Conservation (phyloP, 441 rosid species). For the Melastoma candidum region DNA sequence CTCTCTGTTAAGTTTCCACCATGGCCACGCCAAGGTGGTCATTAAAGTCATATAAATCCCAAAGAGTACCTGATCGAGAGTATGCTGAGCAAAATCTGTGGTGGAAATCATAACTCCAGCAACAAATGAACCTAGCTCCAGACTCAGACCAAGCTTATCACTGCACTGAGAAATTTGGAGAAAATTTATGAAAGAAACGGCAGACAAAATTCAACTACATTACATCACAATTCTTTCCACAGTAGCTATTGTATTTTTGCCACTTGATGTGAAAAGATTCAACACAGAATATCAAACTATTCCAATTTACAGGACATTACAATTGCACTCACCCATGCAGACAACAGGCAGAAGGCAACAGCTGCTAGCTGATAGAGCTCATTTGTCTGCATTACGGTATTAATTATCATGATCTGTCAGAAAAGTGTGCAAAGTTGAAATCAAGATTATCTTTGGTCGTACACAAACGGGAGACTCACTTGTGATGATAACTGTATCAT, state of each 20-base stretch:
- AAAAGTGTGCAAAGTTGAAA: neutral
- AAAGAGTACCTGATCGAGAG: conserved; percentile 78
- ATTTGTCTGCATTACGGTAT: conserved; percentile 54
- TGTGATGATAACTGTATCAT: conserved; percentile 95
- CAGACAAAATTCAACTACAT: conserved; percentile 1
- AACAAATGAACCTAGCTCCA: conserved; percentile 92
- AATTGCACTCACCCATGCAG: conserved; percentile 84
- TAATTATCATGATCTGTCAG: conserved; percentile 11
- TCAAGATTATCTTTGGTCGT: neutral
- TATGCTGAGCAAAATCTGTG: conserved; percentile 86
- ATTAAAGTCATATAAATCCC: too few species aligned
- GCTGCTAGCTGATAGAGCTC: conserved; percentile 97
- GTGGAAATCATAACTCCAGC: conserved; percentile 99
- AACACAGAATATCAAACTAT: conserved; percentile 2
- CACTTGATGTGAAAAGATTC: neutral
- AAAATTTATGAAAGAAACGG: conserved; percentile 17
- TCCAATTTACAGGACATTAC: conserved; percentile 7
- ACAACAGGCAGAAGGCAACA: conserved; percentile 93
- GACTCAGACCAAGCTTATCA: conserved; percentile 97
- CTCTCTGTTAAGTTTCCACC: too few species aligned
- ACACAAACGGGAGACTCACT: conserved; percentile 33
- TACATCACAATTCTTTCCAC: neutral
- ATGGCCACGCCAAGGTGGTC: too few species aligned
- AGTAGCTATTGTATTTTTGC: too few species aligned
- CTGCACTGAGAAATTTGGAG: conserved; percentile 76